These are phyloP conservation scores for Magnusiomyces ingens DNA, from an alignment of 1,139 yeast species.

Conservation along the genomic window DNA sequence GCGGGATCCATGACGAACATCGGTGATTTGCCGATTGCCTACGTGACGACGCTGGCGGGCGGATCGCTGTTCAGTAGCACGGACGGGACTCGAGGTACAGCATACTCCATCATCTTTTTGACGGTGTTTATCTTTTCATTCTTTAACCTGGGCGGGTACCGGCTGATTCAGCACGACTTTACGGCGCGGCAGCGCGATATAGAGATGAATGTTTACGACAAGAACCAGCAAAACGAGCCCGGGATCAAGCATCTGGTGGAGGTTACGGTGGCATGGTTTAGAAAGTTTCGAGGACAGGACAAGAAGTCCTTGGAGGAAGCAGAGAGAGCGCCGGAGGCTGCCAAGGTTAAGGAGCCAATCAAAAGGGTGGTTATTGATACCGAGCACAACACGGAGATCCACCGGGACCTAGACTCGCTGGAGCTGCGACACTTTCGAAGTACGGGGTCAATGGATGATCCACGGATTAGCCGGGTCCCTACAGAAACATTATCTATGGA, in stretches of 20 bases:
- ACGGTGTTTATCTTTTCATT: conserved; percentile 65
- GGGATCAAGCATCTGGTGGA: background rate
- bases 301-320: background rate
- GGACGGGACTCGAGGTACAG: conserved; percentile 73
- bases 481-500: background rate
- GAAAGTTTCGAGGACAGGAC: background rate
- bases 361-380: background rate
- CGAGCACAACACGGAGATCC: background rate
- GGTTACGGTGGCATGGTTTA: background rate
- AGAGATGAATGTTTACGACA: conserved; percentile 1
- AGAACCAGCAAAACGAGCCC: conserved; percentile 1
- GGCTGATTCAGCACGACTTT: conserved; percentile 65
- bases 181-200: conserved; percentile 4
- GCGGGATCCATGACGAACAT: conserved; percentile 59
- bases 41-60: conserved; percentile 67
- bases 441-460: background rate
- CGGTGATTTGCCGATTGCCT: conserved; percentile 85
- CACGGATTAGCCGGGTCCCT: background rate
- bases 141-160: conserved; percentile 70
- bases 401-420: background rate
- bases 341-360: background rate
- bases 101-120: conserved; percentile 74
- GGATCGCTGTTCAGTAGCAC: conserved; percentile 51
- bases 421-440: background rate
- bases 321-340: background rate